phyloP scores from a whole-genome alignment of 495 filamentous ascomycete genomes.

The Xylaria castorea region DNA sequence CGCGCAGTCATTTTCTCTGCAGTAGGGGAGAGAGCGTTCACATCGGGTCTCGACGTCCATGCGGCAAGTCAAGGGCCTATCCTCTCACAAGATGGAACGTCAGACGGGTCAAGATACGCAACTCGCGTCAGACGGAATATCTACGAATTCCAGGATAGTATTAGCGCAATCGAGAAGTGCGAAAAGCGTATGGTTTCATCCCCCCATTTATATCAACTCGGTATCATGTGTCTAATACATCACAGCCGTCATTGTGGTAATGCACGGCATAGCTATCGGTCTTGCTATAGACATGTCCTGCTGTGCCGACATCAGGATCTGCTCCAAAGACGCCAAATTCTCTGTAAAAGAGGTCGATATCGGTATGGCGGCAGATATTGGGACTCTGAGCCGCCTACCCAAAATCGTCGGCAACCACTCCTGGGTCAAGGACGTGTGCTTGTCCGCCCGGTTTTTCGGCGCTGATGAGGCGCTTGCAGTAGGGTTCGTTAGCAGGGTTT shows the following conservation, averaged over 20 bases:
- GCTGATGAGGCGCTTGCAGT: constrained; percentile 81
- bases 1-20: constrained; percentile 84
- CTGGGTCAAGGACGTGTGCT: constrained; percentile 91
- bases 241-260: constrained; percentile 76
- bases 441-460: constrained; percentile 78
- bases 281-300: constrained; percentile 84
- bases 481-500: constrained; percentile 84
- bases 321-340: constrained; percentile 66
- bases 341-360: constrained; percentile 96
- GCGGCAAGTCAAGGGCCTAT: constrained; percentile 57
- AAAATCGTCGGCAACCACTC: constrained; percentile 77
- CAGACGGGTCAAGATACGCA: constrained; percentile 74
- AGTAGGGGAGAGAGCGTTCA: constrained; percentile 84
- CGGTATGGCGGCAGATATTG: constrained; percentile 91
- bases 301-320: constrained; percentile 81
- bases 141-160: constrained; percentile 76
- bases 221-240: constrained; percentile 27
- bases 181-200: constrained; percentile 71
- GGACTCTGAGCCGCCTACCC: constrained; percentile 83
- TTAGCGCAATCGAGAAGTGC: constrained; percentile 79
- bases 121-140: constrained; percentile 69
- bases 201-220: neutral
- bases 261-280: constrained; percentile 83
- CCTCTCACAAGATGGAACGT: constrained; percentile 38
- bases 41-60: constrained; percentile 81